A percentile compares a stretch with the other conserved stretches of the same genome.
These are phyloP conservation scores for Chytriomyces hyalinus DNA, from an alignment of 192 early-diverging fungal genomes.

Conservation along the genomic window DNA sequence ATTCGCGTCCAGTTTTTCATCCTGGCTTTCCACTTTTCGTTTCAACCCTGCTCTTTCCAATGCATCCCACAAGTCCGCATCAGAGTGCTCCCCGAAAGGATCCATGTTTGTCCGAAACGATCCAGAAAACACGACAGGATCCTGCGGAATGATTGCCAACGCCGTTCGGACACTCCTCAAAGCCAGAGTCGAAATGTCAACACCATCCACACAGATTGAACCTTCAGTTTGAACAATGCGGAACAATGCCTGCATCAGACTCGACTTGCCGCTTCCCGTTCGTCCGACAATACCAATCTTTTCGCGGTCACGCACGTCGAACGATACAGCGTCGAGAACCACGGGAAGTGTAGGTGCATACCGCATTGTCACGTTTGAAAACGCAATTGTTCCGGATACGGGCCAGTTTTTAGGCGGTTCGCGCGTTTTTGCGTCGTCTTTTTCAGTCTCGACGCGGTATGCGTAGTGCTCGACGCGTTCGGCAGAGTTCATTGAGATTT, in stretches of 20 bases:
- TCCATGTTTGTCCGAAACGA: conserved; percentile 67
- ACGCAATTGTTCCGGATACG: conserved; percentile 9
- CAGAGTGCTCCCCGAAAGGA: conserved; percentile 63
- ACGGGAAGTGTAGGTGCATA: conserved; percentile 58
- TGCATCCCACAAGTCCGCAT: conserved; percentile 70
- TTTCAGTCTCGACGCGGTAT: conserved; percentile 20
- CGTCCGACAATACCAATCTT: conserved; percentile 52
- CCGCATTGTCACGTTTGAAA: conserved; percentile 31
- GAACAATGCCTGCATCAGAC: conserved; percentile 45
- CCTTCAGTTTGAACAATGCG: conserved; percentile 63
- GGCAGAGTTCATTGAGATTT: conserved; percentile 55
- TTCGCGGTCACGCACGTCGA: conserved; percentile 36
- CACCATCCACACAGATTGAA: conserved; percentile 71
- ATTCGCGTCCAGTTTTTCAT: conserved; percentile 60
- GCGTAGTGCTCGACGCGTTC: conserved; percentile 57
- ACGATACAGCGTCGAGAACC: conserved; percentile 31
- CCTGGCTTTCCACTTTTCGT: conserved; percentile 38
- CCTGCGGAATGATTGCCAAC: conserved; percentile 92
- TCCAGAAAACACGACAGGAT: conserved; percentile 70
- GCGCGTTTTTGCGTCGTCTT: conserved; percentile 8
- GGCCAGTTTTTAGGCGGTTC: conserved; percentile 40
- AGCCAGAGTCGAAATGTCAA: conserved; percentile 76
- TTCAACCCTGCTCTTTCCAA: conserved; percentile 69
- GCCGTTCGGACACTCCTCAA: conserved; percentile 14
- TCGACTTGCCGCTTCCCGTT: conserved; percentile 46